Evolutionary conservation across 73 alveolate genomes (phyloP).

Genomic region (Tetrahymena elliotti): DNA sequence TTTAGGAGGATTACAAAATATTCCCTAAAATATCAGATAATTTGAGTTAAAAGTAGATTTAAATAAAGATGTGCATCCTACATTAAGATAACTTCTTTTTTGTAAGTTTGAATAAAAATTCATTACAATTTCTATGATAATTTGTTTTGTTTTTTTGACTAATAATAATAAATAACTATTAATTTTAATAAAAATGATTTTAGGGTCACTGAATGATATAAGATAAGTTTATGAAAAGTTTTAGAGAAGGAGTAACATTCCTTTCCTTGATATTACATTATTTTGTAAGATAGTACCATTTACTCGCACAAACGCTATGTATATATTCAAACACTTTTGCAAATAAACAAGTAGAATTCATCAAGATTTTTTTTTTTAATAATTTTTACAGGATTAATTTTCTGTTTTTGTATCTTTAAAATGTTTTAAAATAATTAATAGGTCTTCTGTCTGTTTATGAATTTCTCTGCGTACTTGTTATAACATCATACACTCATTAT

Average conservation of each 20-base stretch:
- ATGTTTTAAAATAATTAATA: not conserved
- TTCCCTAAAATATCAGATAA: slow-evolving; percentile 19
- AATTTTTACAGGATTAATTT: not conserved
- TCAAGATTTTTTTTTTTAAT: not conserved
- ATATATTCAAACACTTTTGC: slow-evolving; percentile 17
- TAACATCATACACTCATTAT: slow-evolving; percentile 18
- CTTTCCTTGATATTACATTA: slow-evolving; percentile 14
- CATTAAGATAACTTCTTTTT: slow-evolving; percentile 13
- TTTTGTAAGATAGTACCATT: slow-evolving; percentile 36
- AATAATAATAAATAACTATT: too few relatives aligned
- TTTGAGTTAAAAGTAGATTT: slow-evolving; percentile 30
- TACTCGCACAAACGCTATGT: slow-evolving; percentile 29
- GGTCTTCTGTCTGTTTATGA: slow-evolving; percentile 23
- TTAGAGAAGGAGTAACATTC: slow-evolving; percentile 22
- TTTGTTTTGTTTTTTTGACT: not conserved
- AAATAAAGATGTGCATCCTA: slow-evolving; percentile 26
- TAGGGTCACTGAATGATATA: slow-evolving; percentile 31
- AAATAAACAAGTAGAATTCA: not conserved
- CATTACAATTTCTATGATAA: too few relatives aligned
- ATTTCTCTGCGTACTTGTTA: slow-evolving; percentile 20
- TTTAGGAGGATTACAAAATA: slow-evolving; percentile 11
- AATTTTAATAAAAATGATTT: too few relatives aligned
- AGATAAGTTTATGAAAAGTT: slow-evolving; percentile 29
- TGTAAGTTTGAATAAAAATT: not conserved
- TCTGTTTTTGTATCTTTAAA: not conserved